phyloP scores from a whole-genome alignment of 148 eudicot genomes.

The Suaeda aralocaspica region DNA sequence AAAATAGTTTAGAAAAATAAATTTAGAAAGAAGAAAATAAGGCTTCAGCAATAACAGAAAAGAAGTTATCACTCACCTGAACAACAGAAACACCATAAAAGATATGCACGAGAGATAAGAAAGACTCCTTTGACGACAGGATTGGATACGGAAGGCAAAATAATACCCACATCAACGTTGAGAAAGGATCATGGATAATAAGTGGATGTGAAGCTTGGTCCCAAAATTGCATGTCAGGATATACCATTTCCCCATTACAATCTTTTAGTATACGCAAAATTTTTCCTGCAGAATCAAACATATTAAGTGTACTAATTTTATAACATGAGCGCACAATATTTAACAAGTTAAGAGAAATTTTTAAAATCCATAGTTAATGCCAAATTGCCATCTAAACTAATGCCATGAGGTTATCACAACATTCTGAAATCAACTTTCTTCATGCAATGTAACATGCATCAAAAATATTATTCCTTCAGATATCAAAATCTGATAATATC shows the following conservation, averaged over 20 bases:
- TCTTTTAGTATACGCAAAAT: slow-evolving; percentile 50
- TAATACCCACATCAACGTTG: slow-evolving; percentile 84
- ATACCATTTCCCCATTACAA: slow-evolving; percentile 42
- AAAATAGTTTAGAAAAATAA: slow-evolving; percentile 10
- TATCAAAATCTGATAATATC: no score
- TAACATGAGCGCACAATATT: neutral
- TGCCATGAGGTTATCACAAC: neutral
- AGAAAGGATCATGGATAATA: slow-evolving; percentile 78
- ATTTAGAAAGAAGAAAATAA: neutral
- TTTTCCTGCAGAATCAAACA: slow-evolving; percentile 40
- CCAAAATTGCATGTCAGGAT: slow-evolving; percentile 77
- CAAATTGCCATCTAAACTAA: neutral
- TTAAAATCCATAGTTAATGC: neutral
- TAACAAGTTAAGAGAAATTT: neutral
- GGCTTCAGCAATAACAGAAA: no score
- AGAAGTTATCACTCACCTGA: slow-evolving; percentile 44
- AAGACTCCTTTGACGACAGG: slow-evolving; percentile 56
- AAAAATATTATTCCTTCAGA: neutral
- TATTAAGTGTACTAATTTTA: neutral
- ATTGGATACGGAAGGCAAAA: slow-evolving; percentile 82
- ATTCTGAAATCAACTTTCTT: neutral
- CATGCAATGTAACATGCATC: neutral
- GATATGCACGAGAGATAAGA: slow-evolving; percentile 70
- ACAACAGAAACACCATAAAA: slow-evolving; percentile 62
- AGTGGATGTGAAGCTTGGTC: slow-evolving; percentile 72